Evolutionary conservation across 1,284 basidiomycete species (phyloP).

Genomic region (Paramarasmius palmivorus): DNA sequence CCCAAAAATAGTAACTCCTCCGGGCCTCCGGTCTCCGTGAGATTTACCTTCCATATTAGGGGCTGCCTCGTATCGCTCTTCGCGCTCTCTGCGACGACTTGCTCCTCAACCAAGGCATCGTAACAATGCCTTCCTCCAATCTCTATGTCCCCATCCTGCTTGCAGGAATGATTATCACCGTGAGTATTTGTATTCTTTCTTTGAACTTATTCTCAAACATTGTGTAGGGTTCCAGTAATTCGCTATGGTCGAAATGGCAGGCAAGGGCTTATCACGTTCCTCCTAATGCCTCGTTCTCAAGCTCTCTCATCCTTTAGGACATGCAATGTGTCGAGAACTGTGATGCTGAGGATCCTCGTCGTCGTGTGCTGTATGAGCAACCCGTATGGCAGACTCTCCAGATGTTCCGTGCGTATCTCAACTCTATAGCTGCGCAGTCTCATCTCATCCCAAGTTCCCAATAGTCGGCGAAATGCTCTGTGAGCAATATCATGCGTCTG

Average conservation of each 20-base stretch:
- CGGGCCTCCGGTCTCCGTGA: too few species aligned
- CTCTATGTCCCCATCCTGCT: constrained; percentile 51
- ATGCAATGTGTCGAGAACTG: constrained; percentile 97
- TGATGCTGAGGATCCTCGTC: constrained; percentile 50
- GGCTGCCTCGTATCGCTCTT: too few species aligned
- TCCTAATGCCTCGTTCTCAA: constrained; percentile 12
- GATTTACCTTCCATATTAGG: too few species aligned
- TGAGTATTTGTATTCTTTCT: constrained; percentile 28
- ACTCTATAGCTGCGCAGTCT: constrained; percentile 18
- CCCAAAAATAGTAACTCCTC: too few species aligned
- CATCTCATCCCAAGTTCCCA: constrained; percentile 18
- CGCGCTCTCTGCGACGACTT: constrained; percentile 18
- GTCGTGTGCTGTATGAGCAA: constrained; percentile 81
- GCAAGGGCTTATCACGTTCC: constrained; percentile 30
- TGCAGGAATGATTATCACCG: constrained; percentile 81
- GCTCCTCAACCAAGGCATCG: constrained; percentile 20
- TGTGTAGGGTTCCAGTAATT: constrained; percentile 72
- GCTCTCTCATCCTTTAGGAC: constrained; percentile 54
- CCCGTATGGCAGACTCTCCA: constrained; percentile 94
- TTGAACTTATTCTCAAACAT: constrained; percentile 10
- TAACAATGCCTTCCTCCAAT: constrained; percentile 46
- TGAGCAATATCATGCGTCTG: constrained; percentile 44
- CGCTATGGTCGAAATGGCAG: constrained; percentile 82
- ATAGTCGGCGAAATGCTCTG: constrained; percentile 90
- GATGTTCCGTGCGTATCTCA: constrained; percentile 76